Base-by-base conservation (phyloP, 768 basidiomycete species). In the Suillus variegatus region DNA sequence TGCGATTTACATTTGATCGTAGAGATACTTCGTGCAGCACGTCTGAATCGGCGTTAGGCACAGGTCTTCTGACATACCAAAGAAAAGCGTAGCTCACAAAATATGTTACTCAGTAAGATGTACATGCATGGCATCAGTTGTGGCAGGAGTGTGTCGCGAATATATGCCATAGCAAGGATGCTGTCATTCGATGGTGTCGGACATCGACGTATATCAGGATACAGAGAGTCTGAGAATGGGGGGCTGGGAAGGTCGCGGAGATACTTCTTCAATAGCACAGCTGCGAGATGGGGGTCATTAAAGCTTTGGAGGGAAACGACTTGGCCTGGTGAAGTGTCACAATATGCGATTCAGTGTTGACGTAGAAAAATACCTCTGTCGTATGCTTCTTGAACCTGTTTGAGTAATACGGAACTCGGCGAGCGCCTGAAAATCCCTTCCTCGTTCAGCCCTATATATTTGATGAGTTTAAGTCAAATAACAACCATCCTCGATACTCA, bases 371-470 rank as follows among this genome's bases (percentile, higher is more conserved):
- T 64, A 87, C 92, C 93, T 77, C 94, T 80, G 72, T 95, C 92
- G 70, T 95, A 95, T 3, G 93, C 94, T 40, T 92, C 89, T 70
- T 91, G 87, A 13, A 89, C 92, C 66, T 92, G 88, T 65, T 82
- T 86, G 35, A 95, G 80, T 69, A 92, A 73, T 1, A 81, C 82
- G 12, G 91, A 90, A 62, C 83, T 86, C 1, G 93, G 91, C 6
- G 91, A 93, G n/a, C 92, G 84, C 63, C 94, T 83, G 76, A 95
- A 95, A 2, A 95, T 78, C 0, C 94, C 94, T 66, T 92, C 91
- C 40, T 91, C 87, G 28, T 86, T 78, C 78, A 95, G 63, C 62
- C 75, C 92, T 82, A 62, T 41, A 14, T 38, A 41, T 12, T 54
- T 16, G 44, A 20, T 51, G 2, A 16, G 43, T 25, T 61, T 20